These are phyloP conservation scores for Schoenoplectus tabernaemontani DNA, from an alignment of 202 grass and related monocot genomes.

Conservation along the genomic window DNA sequence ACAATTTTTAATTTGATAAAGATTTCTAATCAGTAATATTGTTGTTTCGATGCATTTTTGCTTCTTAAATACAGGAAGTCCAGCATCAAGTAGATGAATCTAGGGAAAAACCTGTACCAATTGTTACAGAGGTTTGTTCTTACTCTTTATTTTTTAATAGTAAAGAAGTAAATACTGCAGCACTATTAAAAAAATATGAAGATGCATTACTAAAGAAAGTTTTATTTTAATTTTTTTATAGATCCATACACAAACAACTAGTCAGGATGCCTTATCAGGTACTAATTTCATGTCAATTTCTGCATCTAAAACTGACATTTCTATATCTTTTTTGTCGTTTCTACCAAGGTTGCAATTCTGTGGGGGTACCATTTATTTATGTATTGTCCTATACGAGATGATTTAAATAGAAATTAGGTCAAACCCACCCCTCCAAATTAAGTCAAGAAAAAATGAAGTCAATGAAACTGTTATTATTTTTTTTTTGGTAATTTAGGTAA, in stretches of 20 bases:
- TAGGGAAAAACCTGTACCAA: conserved; percentile 4
- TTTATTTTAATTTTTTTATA: background rate
- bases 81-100: conserved; percentile 6
- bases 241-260: background rate
- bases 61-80: conserved; percentile 13
- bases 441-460: background rate
- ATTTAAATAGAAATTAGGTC: background rate
- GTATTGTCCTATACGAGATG: background rate
- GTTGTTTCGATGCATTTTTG: background rate
- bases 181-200: background rate
- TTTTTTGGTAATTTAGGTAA: background rate
- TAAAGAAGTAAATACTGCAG: background rate
- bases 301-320: conserved; percentile 4
- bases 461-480: background rate
- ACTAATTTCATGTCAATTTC: conserved; percentile 11
- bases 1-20: background rate
- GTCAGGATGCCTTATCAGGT: conserved; percentile 1
- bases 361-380: background rate
- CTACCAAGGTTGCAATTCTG: background rate
- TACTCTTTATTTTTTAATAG: background rate
- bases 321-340: background rate
- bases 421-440: background rate
- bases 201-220: background rate
- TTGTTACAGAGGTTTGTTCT: conserved; percentile 21
- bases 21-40: background rate